A percentile compares a stretch with the other conserved stretches of the same genome.
Evolutionary conservation across 805 yeast genomes (phyloP).

Genomic region (Jamesozyma piceae): DNA sequence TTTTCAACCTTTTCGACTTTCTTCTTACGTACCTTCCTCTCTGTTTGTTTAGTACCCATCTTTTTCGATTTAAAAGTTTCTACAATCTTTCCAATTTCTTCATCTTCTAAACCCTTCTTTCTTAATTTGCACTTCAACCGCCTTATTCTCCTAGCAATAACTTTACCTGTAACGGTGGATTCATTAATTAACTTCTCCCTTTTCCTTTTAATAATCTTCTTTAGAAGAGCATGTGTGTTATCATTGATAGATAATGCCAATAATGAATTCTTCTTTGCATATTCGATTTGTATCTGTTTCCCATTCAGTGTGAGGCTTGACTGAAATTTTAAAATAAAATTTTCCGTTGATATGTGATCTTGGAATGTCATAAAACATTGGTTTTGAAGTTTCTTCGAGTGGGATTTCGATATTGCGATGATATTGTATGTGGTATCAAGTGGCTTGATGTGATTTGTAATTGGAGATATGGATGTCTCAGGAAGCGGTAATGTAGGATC

Average conservation of each 20-base stretch:
- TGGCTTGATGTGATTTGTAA: not conserved
- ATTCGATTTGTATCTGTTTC: conserved; percentile 10
- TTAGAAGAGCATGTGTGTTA: conserved; percentile 3
- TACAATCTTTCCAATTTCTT: conserved; percentile 8
- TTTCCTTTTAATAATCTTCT: conserved; percentile 10
- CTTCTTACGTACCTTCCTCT: not conserved
- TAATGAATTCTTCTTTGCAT: conserved; percentile 21
- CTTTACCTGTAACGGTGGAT: not conserved
- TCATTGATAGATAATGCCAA: conserved; percentile 12
- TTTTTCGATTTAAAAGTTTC: conserved; percentile 3
- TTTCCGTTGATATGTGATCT: conserved; percentile 7
- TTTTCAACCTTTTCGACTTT: conserved; percentile 1
- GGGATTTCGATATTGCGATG: conserved; percentile 12
- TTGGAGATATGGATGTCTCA: not conserved
- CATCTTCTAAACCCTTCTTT: conserved; percentile 13
- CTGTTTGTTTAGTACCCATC: conserved; percentile 3
- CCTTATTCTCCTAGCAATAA: conserved; percentile 17
- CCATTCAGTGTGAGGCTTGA: conserved; percentile 15
- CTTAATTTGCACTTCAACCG: conserved; percentile 19
- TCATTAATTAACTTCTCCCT: conserved; percentile 3
- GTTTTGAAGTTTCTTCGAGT: conserved; percentile 6
- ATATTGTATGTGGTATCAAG: conserved; percentile 6
- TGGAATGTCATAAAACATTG: conserved; percentile 24
- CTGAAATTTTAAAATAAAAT: conserved; percentile 10
- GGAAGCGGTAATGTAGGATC: not conserved